These are phyloP conservation scores for Trichoderma sp. DNA, from an alignment of 2,329 filamentous ascomycete species.

Conservation along the genomic window DNA sequence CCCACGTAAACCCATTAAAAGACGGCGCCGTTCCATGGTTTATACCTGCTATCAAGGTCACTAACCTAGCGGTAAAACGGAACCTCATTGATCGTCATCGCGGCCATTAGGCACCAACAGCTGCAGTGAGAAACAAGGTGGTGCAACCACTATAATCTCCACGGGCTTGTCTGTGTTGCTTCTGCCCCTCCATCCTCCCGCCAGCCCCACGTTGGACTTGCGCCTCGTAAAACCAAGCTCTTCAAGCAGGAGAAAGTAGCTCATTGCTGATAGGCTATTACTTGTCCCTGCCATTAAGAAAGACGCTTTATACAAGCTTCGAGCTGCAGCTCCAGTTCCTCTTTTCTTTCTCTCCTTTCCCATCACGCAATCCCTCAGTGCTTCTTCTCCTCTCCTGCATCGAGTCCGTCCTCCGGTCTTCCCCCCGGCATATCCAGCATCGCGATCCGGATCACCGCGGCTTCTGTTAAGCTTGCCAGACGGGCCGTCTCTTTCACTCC, in stretches of 20 bases:
- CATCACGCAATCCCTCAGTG: slow-evolving; percentile 1
- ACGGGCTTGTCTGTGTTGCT: background rate
- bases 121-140: slow-evolving; percentile 8
- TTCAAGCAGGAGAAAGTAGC: slow-evolving; percentile 2
- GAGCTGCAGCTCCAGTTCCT: background rate
- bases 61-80: background rate
- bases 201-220: slow-evolving; percentile 12
- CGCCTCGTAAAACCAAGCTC: slow-evolving; percentile 12
- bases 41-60: background rate
- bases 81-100: background rate
- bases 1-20: background rate
- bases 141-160: slow-evolving; percentile 19
- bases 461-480: background rate
- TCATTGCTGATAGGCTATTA: slow-evolving; percentile 15
- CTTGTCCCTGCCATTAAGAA: slow-evolving; percentile 7
- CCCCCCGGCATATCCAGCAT: background rate
- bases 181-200: slow-evolving; percentile 15
- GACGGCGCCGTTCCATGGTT: background rate
- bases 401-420: background rate
- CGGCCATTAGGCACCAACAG: slow-evolving; percentile 7
- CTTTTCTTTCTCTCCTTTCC: background rate
- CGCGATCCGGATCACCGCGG: background rate
- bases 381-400: background rate
- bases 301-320: slow-evolving; percentile 9
- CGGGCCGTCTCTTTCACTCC: background rate